phyloP scores from a whole-genome alignment of 176 grass and related monocot genomes.

The Lolium rigidum region DNA sequence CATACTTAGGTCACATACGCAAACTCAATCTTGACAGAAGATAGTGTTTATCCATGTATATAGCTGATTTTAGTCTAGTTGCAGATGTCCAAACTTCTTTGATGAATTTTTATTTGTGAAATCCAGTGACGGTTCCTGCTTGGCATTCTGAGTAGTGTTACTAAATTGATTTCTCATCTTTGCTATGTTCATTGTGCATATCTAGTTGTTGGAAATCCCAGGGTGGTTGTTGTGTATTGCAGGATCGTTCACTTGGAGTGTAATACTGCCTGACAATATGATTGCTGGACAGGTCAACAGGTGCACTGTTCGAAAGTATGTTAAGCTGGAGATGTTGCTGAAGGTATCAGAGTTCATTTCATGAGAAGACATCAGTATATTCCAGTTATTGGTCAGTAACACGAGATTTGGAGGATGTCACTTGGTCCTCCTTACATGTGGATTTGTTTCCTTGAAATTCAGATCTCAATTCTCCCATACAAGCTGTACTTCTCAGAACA shows the following conservation, averaged over 20 bases:
- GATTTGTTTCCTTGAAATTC: background rate
- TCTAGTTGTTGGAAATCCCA: background rate
- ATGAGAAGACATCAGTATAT: background rate
- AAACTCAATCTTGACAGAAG: conserved; percentile 7
- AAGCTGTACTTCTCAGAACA: background rate
- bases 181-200: background rate
- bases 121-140: background rate
- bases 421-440: background rate
- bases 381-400: background rate
- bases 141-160: background rate
- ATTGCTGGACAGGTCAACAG: conserved; percentile 23
- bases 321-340: background rate
- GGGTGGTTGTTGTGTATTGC: background rate
- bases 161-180: background rate
- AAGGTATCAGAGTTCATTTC: background rate
- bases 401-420: background rate
- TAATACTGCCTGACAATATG: background rate
- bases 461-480: background rate
- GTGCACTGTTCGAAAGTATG: too few species aligned
- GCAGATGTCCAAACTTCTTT: too few species aligned
- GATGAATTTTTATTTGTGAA: background rate
- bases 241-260: background rate
- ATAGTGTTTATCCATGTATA: background rate
- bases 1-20: background rate
- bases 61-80: background rate